Conservation (phyloP, 257 asterid genomes). For the Fraxinus anomala region DNA sequence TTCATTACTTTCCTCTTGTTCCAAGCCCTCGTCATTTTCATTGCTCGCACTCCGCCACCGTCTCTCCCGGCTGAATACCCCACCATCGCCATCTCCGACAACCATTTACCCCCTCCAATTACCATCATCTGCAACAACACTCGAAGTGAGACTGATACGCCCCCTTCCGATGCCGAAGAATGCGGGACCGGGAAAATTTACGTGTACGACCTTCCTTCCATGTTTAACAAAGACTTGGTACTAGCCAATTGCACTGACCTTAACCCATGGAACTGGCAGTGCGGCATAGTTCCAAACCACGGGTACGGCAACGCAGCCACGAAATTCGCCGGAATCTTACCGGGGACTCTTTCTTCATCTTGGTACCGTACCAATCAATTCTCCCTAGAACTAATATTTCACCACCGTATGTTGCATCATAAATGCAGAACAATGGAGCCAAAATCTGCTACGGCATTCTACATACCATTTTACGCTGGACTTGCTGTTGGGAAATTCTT, state of each 20-base stretch:
- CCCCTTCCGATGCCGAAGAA: conserved; percentile 40
- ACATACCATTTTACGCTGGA: conserved; percentile 91
- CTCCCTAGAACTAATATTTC: conserved; percentile 66
- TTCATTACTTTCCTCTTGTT: conserved; percentile 60
- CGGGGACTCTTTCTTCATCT: conserved; percentile 52
- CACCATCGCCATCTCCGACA: conserved; percentile 28
- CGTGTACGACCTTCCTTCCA: conserved; percentile 72
- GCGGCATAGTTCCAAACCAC: conserved; percentile 73
- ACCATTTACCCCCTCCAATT: conserved; percentile 18
- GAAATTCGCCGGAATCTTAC: conserved; percentile 59
- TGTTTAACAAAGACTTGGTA: conserved; percentile 58
- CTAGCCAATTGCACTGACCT: conserved; percentile 62
- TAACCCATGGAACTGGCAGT: conserved; percentile 83
- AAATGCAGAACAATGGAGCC: conserved; percentile 70
- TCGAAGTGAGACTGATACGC: background rate
- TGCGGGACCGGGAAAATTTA: conserved; percentile 76
- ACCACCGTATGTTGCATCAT: conserved; percentile 63
- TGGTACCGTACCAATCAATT: conserved; percentile 93
- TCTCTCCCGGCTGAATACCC: conserved; percentile 51
- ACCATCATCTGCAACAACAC: conserved; percentile 21
- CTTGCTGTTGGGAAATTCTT: conserved; percentile 65
- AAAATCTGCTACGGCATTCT: conserved; percentile 78
- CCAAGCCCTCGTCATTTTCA: conserved; percentile 52
- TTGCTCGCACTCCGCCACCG: conserved; percentile 56
- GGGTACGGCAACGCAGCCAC: conserved; percentile 73